These are phyloP conservation scores for Dianthus caryophyllus DNA, from an alignment of 148 eudicot species.

Conservation along the genomic window DNA sequence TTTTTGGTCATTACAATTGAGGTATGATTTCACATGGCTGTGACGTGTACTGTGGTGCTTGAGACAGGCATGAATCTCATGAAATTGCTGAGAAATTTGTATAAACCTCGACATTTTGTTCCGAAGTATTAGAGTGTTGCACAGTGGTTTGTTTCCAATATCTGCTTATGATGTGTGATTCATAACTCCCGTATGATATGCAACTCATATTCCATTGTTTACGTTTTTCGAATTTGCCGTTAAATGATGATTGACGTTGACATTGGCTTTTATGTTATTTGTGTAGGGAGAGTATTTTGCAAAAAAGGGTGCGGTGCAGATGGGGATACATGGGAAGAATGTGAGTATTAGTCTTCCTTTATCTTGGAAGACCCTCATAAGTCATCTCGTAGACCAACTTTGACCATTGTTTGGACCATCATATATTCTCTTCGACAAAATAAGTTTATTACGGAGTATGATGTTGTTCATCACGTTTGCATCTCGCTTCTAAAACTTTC, in stretches of 20 bases:
- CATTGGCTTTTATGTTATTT: constrained; percentile 6
- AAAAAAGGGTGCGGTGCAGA: constrained; percentile 91
- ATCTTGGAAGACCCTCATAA: constrained; percentile 4
- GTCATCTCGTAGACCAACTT: constrained; percentile 8
- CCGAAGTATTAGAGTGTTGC: not conserved
- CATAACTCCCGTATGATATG: not conserved
- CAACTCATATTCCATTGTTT: not conserved
- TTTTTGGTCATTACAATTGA: not conserved
- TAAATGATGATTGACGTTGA: not conserved
- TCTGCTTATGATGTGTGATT: not conserved
- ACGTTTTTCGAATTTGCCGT: not conserved
- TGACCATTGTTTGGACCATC: not conserved
- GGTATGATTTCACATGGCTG: not conserved
- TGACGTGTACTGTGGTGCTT: not conserved
- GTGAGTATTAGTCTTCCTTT: constrained; percentile 44
- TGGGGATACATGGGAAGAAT: constrained; percentile 94
- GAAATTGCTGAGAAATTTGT: not conserved
- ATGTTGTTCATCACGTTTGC: not conserved
- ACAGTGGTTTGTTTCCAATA: not conserved
- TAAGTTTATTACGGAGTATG: not conserved
- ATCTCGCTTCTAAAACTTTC: not conserved
- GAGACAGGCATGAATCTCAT: not conserved
- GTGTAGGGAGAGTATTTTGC: constrained; percentile 94
- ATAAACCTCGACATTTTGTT: not conserved
- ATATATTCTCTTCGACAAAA: too few relatives aligned